These are phyloP conservation scores for Golubevia sp. DNA, from an alignment of 1,284 basidiomycete species.

Conservation along the genomic window DNA sequence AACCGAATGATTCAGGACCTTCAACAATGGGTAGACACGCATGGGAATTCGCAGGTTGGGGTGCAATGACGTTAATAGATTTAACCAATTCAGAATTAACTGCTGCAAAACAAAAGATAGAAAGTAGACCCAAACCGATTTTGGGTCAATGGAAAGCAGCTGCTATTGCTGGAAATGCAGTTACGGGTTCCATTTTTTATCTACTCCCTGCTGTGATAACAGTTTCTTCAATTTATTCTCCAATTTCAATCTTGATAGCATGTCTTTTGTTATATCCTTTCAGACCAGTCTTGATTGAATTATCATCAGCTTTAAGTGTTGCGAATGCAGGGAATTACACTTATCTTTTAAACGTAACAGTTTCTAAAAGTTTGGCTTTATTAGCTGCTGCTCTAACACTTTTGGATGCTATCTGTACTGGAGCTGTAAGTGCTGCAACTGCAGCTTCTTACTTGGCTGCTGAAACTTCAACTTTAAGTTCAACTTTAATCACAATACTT, in stretches of 20 bases:
- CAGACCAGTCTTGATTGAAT: conserved; percentile 35
- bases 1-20: not conserved
- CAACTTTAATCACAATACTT: conserved; percentile 17
- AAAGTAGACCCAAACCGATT: conserved; percentile 1
- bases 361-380: conserved; percentile 26
- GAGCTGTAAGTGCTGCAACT: conserved; percentile 33
- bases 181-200: conserved; percentile 42
- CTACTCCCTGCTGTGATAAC: conserved; percentile 37
- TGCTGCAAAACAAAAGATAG: not conserved
- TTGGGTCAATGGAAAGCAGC: conserved; percentile 35
- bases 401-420: conserved; percentile 36
- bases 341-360: conserved; percentile 27
- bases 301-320: conserved; percentile 24
- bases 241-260: conserved; percentile 37
- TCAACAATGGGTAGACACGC: conserved; percentile 1
- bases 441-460: conserved; percentile 32
- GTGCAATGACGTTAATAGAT: conserved; percentile 38
- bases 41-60: conserved; percentile 47
- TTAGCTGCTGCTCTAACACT: conserved; percentile 33
- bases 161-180: conserved; percentile 39
- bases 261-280: conserved; percentile 36
- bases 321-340: conserved; percentile 34
- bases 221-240: conserved; percentile 29
- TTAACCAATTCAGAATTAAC: conserved; percentile 4
- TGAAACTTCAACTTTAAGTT: conserved; percentile 10